Conservation (phyloP, 2,329 filamentous ascomycete genomes). For the Oidium heveae region DNA sequence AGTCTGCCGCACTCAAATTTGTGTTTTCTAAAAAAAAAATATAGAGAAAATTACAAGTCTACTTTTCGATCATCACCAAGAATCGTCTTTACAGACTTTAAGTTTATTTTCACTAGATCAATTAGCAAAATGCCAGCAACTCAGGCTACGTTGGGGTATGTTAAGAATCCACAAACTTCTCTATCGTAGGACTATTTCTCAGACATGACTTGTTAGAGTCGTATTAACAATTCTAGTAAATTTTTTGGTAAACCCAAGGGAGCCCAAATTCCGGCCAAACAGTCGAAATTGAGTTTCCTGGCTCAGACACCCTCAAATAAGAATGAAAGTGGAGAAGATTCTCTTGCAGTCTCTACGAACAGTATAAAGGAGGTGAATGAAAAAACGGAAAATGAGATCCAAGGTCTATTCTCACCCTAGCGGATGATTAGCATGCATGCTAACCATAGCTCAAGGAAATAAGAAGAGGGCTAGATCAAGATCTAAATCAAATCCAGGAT, state of each 20-base stretch:
- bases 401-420: background rate
- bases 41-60: background rate
- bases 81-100: background rate
- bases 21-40: background rate
- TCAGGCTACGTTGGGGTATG: slow-evolving; percentile 75
- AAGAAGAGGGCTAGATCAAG: slow-evolving; percentile 12
- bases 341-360: background rate
- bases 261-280: slow-evolving; percentile 31
- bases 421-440: background rate
- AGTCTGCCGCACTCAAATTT: background rate
- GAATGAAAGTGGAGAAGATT: slow-evolving; percentile 1
- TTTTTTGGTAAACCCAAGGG: slow-evolving; percentile 54
- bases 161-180: slow-evolving; percentile 46
- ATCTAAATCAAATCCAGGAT: slow-evolving; percentile 10
- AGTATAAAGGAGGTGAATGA: slow-evolving; percentile 11
- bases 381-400: slow-evolving; percentile 7
- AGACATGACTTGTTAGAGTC: background rate
- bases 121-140: slow-evolving; percentile 12
- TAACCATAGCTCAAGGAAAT: slow-evolving; percentile 1
- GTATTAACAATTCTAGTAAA: slow-evolving; percentile 30
- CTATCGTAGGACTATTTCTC: slow-evolving; percentile 31
- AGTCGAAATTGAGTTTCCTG: slow-evolving; percentile 57
- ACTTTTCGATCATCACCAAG: background rate
- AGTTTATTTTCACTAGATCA: background rate
- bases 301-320: slow-evolving; percentile 20